Base-by-base conservation (phyloP, 306 rosid genomes). In the Citrullus amarus region DNA sequence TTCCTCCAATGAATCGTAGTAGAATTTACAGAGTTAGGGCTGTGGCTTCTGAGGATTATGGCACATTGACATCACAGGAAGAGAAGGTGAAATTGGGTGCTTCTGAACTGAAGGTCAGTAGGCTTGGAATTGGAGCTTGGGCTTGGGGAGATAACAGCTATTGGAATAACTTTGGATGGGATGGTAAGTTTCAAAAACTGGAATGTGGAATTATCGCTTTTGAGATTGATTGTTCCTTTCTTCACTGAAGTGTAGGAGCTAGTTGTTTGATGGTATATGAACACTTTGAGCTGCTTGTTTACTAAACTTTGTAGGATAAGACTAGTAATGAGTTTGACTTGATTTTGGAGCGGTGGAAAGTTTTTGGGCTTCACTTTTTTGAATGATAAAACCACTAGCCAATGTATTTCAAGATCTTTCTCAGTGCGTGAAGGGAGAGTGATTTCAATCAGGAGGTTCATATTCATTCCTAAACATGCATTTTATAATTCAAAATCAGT, bases 51-150 rank as follows among this genome's bases (percentile, higher is more conserved):
- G 16, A 48, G 55, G 55, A 9, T 44, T 44, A 8, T 44, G 50
- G 50, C 50, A 44, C 50, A 9, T 9, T 44, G 50, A 44, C 50
- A 44, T 48, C 16, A 28, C 83, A 71, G 68, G 95, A 88, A 60
- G 88, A 90, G 3, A 90, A 86, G 88, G 79, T 88, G 55, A 86
- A 86, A 57, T 70, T 91, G 84, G 98, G 98, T 65, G 90, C 77
- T 60, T 91, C 98, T 79, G 90, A 87, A 78, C 82, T 93, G 88
- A 91, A 88, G 89, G 97, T 93, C 4, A 57, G 90, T 16, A 80
- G 76, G 58, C 83, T 93, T 82, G 97, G 98, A 79, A 86, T 93
- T 85, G 98, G 97, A 76, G 92, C 98, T 79, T 93, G 98, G 97
- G 85, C 97, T 18, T 93, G 98, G 98, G 93, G 98, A 57, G 98